phyloP scores from a whole-genome alignment of 805 yeast species.

The Metschnikowia henanensis region DNA sequence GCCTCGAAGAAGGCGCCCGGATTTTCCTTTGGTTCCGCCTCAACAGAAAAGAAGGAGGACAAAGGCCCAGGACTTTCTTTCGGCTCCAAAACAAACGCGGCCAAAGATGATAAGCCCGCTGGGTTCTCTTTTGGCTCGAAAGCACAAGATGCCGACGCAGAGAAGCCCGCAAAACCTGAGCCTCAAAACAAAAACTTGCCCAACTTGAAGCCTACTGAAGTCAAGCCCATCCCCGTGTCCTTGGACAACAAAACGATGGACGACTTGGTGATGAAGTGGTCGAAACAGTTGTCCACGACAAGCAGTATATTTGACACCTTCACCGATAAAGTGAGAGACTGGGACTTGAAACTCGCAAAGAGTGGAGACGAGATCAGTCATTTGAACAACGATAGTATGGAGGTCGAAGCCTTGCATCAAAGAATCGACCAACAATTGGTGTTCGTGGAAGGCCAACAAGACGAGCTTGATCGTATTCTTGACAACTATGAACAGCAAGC shows the following conservation, averaged over 20 bases:
- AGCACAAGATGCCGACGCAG: slow-evolving; percentile 11
- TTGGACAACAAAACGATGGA: slow-evolving; percentile 90
- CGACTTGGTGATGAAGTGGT: slow-evolving; percentile 92
- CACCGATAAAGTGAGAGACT: slow-evolving; percentile 69
- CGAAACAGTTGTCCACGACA: slow-evolving; percentile 74
- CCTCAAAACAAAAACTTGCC: slow-evolving; percentile 24
- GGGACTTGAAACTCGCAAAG: slow-evolving; percentile 83
- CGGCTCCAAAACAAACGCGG: slow-evolving; percentile 20
- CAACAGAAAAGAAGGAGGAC: slow-evolving; percentile 19
- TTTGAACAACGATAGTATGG: slow-evolving; percentile 71
- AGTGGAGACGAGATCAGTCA: slow-evolving; percentile 85
- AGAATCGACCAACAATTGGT: slow-evolving; percentile 85
- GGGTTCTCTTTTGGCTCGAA: slow-evolving; percentile 25
- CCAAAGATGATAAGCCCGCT: slow-evolving; percentile 14
- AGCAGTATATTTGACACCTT: slow-evolving; percentile 73
- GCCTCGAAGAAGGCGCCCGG: slow-evolving; percentile 11
- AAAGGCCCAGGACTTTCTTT: slow-evolving; percentile 18
- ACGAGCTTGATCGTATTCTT: slow-evolving; percentile 79
- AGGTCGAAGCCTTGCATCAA: slow-evolving; percentile 82
- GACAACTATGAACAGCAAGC: slow-evolving; percentile 81
- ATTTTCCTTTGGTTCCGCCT: slow-evolving; percentile 22
- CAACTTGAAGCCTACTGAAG: slow-evolving; percentile 49
- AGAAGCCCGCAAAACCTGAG: slow-evolving; percentile 2
- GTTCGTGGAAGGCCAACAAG: slow-evolving; percentile 89
- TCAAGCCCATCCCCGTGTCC: slow-evolving; percentile 68